Base-by-base conservation (phyloP, 2,329 filamentous ascomycete genomes). In the Tolypocladium pustulatum region DNA sequence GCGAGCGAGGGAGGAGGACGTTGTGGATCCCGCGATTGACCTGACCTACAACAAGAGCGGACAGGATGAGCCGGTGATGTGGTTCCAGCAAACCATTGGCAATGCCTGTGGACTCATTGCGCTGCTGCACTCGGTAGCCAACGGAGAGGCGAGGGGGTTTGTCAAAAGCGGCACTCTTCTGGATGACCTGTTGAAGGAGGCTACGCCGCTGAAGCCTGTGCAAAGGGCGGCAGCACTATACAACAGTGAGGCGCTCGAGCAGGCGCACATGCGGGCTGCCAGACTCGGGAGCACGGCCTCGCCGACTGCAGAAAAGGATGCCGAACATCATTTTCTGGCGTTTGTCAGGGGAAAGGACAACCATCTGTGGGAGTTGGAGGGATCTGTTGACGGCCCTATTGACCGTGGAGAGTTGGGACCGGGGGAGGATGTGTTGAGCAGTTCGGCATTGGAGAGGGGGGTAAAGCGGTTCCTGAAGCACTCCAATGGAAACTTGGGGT, bases 11-110 rank as follows among this genome's bases (percentile, higher is more conserved):
- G 67, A 69, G 22, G 63, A n/a, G n/a, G n/a, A 67, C 58, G 66
- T 62, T 2, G 56, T 63, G 7, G 61, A 65, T 32, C 59, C 60
- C 6, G 60, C 63, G 15, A 57, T 68, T 6, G 62, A 66, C 12
- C 40, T 69, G 36, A 69, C 69, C 1, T 75, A 76, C 62, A 59
- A 67, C 38, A 67, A 68, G 27, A 62, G 63, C 9, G 72, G 72
- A 2, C 64, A 67, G 6, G 69, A 73, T 0, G 88, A 92, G 65
- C 82, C 88, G 8, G 84, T 92, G 0, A 76, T 90, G 22, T 95
- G 90, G 90, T 94, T 91, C 75, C 86, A 86, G 67, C 90, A 95
- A 72, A 94, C 89, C 0, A 94, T 95, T 66, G 82, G 85, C 59
- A 87, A 94, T 69, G 88, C 90, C 0, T 95, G 90, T 68, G 90